Percentiles rank a stretch among this genome's conserved stretches.
phyloP scores from a whole-genome alignment of 116 monocot genomes.

The Cymodocea nodosa region DNA sequence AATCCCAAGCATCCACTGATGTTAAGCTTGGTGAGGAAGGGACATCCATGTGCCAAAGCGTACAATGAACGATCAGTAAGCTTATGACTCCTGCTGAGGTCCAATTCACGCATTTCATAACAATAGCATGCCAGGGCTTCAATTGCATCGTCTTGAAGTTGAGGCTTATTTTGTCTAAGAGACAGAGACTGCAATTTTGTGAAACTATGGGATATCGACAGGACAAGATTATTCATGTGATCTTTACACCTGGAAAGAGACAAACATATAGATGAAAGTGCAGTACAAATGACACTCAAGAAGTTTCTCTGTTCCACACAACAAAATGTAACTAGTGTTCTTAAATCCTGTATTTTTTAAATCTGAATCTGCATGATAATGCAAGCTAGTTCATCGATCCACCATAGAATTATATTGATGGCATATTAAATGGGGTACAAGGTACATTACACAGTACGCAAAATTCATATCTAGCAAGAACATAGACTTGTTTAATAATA shows the following conservation, averaged over 20 bases:
- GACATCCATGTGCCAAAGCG: constrained; percentile 79
- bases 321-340: too few relatives aligned
- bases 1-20: constrained; percentile 81
- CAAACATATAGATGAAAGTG: background rate
- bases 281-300: too few relatives aligned
- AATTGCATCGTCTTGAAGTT: constrained; percentile 70
- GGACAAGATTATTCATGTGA: constrained; percentile 73
- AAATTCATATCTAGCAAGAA: too few relatives aligned
- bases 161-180: constrained; percentile 64
- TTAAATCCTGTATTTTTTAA: too few relatives aligned
- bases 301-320: too few relatives aligned
- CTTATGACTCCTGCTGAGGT: constrained; percentile 77
- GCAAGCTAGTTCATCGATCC: too few relatives aligned
- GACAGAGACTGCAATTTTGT: constrained; percentile 61
- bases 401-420: too few relatives aligned
- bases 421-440: too few relatives aligned
- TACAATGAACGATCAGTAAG: constrained; percentile 62
- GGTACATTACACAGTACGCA: too few relatives aligned
- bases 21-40: constrained; percentile 60
- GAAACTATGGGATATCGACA: constrained; percentile 73
- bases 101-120: constrained; percentile 70
- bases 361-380: too few relatives aligned
- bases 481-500: too few relatives aligned
- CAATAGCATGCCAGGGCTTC: constrained; percentile 69
- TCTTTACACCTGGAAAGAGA: constrained; percentile 60